Conservation (phyloP, 2,329 filamentous ascomycete genomes). For the Magnaporthiopsis poae region DNA sequence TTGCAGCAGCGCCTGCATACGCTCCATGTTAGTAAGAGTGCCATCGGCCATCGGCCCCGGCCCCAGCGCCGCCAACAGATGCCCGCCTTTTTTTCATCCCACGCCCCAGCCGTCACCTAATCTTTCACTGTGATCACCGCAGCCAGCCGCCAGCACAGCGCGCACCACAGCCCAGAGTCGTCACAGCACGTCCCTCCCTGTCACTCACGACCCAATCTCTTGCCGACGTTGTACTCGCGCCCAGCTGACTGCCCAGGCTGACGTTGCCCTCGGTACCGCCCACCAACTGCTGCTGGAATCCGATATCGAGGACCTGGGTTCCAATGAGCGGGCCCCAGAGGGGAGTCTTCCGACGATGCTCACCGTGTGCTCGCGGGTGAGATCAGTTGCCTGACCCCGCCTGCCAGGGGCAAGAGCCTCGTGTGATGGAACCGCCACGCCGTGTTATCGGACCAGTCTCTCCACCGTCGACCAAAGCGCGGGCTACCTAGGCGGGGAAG, state of each 20-base stretch:
- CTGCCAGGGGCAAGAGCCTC: neutral
- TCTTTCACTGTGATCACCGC: no score
- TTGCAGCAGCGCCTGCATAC: neutral
- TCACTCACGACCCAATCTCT: neutral
- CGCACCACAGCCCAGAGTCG: no score
- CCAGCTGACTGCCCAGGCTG: neutral
- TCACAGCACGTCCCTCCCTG: no score
- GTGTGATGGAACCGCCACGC: neutral
- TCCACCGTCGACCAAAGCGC: neutral
- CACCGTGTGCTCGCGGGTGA: neutral
- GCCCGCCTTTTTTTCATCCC: no score
- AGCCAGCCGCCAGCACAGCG: no score
- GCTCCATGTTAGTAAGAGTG: neutral
- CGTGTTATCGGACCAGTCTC: neutral
- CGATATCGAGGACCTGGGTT: neutral
- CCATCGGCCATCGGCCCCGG: no score
- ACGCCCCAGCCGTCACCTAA: no score
- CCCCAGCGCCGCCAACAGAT: neutral
- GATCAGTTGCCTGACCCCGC: neutral
- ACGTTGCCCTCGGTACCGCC: neutral
- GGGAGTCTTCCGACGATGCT: neutral
- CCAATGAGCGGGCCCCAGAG: neutral
- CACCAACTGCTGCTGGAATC: neutral
- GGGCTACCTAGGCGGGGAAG: neutral
- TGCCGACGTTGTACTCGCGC: neutral